Evolutionary conservation across 2,329 filamentous ascomycete genomes (phyloP), one percentile per base, ranked within the genome.

Genomic region (Cercospora beticola): DNA sequence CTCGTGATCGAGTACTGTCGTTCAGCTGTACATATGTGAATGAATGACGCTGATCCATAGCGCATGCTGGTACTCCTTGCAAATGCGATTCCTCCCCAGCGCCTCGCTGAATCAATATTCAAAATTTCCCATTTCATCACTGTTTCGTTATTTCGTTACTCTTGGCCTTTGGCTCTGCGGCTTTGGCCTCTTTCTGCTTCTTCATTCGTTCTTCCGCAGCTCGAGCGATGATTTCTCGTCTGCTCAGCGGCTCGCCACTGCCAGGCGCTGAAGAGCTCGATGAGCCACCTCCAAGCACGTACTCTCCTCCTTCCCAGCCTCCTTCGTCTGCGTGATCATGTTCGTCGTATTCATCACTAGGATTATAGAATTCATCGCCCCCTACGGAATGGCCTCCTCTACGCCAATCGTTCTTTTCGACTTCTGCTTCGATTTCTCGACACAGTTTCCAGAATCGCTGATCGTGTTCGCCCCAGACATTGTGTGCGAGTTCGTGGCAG

Each of bases 401-500:
- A 76, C 85, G 90, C 89, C 92, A 97, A 82, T 97, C 93, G 16
- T 87, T 91, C 60, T 82, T 83, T 67, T 91, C 90, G 3, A 97
- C 94, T 83, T 97, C 94, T 62, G 86, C 85, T 83, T 98, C 94
- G 76, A 97, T 96, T 82, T 90, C 86, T 74, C 89, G 89, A 73
- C 92, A 97, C 75, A 99, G 79, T 64, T 93, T 87, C 94, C 95
- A 98, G 77, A 99, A 99, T 58, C 91, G 83, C 18, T 88, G 84
- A 79, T 98, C 93, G 79, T 99, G 95, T 0, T 91, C 88, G 0
- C 91, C 85, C 81, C 91, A 90, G 9, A 97, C 92, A 75, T 97
- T 97, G 80, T 99, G 95, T 72, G 94, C 90, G 18, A 99, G 84
- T 82, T 99, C 95, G 81, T 99, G 95, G 77, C 94, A 98, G 12